Evolutionary conservation across 176 grass and related monocot genomes (phyloP).

Genomic region (Hordeum marinum): DNA sequence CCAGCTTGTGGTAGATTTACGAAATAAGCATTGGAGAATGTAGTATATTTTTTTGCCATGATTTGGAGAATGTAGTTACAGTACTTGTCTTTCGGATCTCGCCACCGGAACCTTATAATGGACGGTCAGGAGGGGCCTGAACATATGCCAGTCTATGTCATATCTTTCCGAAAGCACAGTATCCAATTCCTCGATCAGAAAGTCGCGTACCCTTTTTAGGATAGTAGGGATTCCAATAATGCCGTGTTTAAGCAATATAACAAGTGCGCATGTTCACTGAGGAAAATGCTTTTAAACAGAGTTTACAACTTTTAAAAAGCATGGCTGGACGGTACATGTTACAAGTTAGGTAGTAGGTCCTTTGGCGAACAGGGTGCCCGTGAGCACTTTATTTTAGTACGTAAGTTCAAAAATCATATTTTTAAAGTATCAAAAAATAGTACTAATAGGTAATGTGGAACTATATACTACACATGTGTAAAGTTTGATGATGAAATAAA

Average conservation of each 20-base stretch:
- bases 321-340: conserved; percentile 37
- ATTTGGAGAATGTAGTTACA: background rate
- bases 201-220: background rate
- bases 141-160: background rate
- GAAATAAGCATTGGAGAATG: background rate
- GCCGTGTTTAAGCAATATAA: background rate
- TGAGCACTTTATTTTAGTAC: no score
- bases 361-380: no score
- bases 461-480: no score
- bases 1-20: background rate
- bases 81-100: background rate
- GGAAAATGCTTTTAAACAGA: background rate
- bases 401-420: no score
- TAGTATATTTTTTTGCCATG: no score
- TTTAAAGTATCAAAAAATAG: no score
- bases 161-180: background rate
- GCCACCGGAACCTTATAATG: background rate
- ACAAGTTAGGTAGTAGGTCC: conserved; percentile 28
- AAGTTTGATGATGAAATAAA: no score
- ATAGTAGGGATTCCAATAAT: background rate
- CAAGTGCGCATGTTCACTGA: background rate
- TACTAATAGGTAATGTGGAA: no score
- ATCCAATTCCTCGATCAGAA: background rate
- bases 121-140: background rate
- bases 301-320: background rate